Conservation (phyloP, 2,329 filamentous ascomycete species). For the Blumeria graminis region DNA sequence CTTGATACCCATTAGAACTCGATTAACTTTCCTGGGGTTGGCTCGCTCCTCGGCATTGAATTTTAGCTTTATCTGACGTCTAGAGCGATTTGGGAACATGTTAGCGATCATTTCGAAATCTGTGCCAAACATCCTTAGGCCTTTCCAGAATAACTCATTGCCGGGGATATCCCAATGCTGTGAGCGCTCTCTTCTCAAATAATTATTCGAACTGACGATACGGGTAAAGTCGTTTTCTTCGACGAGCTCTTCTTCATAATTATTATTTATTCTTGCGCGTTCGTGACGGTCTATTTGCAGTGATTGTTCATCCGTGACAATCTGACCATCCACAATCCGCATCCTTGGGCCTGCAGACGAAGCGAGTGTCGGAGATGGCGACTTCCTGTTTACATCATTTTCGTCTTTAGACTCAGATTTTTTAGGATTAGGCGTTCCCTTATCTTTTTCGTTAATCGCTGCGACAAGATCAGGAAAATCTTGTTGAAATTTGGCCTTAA, state of each 20-base stretch:
- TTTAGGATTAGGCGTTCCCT: conserved; percentile 16
- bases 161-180: conserved; percentile 47
- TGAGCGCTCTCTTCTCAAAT: conserved; percentile 36
- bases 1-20: conserved; percentile 35
- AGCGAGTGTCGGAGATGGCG: background rate
- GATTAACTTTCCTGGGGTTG: conserved; percentile 36
- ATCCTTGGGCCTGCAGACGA: conserved; percentile 6
- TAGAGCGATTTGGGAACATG: conserved; percentile 48
- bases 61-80: conserved; percentile 57
- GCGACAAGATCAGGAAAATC: conserved; percentile 9
- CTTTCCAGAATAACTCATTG: conserved; percentile 54
- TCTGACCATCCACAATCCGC: conserved; percentile 26
- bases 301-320: conserved; percentile 45
- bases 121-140: conserved; percentile 53
- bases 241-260: conserved; percentile 27
- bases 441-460: conserved; percentile 6
- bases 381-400: background rate
- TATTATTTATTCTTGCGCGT: conserved; percentile 27
- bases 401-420: conserved; percentile 4
- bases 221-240: conserved; percentile 62
- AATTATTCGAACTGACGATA: conserved; percentile 43
- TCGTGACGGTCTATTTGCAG: conserved; percentile 45
- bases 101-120: conserved; percentile 61
- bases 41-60: conserved; percentile 57
- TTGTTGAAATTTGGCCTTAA: conserved; percentile 10